phyloP scores from a whole-genome alignment of 2,329 filamentous ascomycete species.

The Fusarium sororula region DNA sequence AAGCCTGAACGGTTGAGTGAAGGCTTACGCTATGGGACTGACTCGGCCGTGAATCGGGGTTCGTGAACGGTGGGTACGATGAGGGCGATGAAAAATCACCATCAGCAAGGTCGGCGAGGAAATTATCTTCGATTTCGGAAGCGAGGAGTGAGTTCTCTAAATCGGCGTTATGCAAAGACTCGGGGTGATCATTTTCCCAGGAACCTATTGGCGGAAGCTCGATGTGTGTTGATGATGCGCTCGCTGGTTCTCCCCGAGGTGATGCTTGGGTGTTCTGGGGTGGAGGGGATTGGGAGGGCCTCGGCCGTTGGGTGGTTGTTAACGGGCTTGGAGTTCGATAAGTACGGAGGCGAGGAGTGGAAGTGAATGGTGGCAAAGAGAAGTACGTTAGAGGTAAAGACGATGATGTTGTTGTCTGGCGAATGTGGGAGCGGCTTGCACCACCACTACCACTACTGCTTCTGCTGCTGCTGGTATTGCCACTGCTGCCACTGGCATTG shows the following conservation, averaged over 20 bases:
- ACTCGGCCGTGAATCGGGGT: constrained; percentile 19
- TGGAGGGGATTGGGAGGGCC: constrained; percentile 2
- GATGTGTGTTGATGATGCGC: not conserved
- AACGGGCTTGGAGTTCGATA: constrained; percentile 18
- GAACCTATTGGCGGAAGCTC: constrained; percentile 6
- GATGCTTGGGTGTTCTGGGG: not conserved
- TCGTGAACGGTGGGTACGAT: constrained; percentile 45
- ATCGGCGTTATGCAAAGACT: not conserved
- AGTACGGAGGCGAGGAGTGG: constrained; percentile 4
- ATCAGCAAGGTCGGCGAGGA: constrained; percentile 41
- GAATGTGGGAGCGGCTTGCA: constrained; percentile 21
- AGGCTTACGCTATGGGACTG: constrained; percentile 17
- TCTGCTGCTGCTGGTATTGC: not conserved
- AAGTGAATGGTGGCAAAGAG: constrained; percentile 33
- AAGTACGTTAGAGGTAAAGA: not conserved
- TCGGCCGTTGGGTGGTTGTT: constrained; percentile 26
- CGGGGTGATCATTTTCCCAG: not conserved
- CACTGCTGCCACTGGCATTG: not conserved
- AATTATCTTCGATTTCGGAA: constrained; percentile 35
- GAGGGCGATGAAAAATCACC: constrained; percentile 50
- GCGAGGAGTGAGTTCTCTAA: constrained; percentile 6
- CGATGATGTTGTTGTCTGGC: constrained; percentile 24
- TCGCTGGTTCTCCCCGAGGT: constrained; percentile 2
- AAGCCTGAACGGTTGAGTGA: constrained; percentile 27
- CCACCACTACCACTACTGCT: not conserved